These are phyloP conservation scores for Linderina pennispora DNA, from an alignment of 192 early-diverging fungal genomes.

Conservation along the genomic window DNA sequence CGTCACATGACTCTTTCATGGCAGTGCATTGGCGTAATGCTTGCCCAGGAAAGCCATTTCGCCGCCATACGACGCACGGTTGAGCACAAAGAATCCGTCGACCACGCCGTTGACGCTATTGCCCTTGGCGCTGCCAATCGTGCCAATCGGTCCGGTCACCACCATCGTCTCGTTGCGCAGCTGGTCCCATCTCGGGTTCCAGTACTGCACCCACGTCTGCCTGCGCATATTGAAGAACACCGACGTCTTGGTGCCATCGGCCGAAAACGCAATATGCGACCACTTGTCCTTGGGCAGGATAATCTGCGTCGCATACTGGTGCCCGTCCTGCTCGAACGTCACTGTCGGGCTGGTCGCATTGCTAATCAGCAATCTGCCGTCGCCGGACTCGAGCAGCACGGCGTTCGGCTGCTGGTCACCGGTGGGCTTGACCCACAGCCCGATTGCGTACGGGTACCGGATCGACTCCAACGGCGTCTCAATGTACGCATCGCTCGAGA, in stretches of 20 bases:
- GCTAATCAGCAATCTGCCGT: slow-evolving; percentile 33
- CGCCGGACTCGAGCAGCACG: slow-evolving; percentile 30
- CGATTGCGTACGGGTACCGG: slow-evolving; percentile 32
- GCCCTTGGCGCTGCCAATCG: slow-evolving; percentile 28
- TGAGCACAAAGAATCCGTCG: slow-evolving; percentile 30
- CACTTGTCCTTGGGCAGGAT: slow-evolving; percentile 18
- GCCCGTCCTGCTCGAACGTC: slow-evolving; percentile 35
- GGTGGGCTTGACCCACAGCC: slow-evolving; percentile 38
- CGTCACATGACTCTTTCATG: too few species aligned
- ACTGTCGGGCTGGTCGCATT: slow-evolving; percentile 19
- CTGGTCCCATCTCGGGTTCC: slow-evolving; percentile 31
- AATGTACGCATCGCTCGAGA: slow-evolving; percentile 22
- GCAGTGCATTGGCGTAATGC: slow-evolving; percentile 29
- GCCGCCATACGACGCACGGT: slow-evolving; percentile 23
- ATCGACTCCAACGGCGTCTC: slow-evolving; percentile 34
- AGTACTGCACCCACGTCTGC: slow-evolving; percentile 25
- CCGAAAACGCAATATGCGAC: slow-evolving; percentile 39
- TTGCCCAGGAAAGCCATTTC: slow-evolving; percentile 40
- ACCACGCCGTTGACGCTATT: slow-evolving; percentile 30
- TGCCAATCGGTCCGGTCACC: slow-evolving; percentile 20
- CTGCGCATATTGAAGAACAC: slow-evolving; percentile 37
- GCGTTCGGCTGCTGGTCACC: slow-evolving; percentile 26
- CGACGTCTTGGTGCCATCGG: slow-evolving; percentile 17
- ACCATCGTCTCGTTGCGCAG: slow-evolving; percentile 33
- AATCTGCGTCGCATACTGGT: slow-evolving; percentile 36